phyloP scores from a whole-genome alignment of 2,329 filamentous ascomycete species.

The Penicillium sp. region DNA sequence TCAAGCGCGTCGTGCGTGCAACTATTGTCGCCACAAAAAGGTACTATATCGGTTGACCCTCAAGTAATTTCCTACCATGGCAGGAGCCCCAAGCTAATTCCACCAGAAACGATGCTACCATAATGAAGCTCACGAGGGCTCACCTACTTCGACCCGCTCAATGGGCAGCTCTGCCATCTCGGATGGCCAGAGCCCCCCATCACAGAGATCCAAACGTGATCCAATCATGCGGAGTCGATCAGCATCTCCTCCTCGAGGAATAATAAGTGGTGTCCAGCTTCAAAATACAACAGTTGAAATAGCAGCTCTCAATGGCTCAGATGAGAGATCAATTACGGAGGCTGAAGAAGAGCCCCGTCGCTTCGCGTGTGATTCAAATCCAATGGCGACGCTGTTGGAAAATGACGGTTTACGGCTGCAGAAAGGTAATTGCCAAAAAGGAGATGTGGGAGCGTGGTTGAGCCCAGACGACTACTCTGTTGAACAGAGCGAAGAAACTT shows the following conservation, averaged over 20 bases:
- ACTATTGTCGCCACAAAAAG: constrained; percentile 8
- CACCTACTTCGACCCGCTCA: neutral
- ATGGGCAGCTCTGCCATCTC: neutral
- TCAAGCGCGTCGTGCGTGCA: neutral
- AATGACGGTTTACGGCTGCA: constrained; percentile 12
- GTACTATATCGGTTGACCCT: neutral
- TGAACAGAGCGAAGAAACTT: neutral
- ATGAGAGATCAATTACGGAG: neutral
- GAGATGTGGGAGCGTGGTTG: constrained; percentile 19
- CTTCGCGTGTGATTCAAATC: constrained; percentile 22
- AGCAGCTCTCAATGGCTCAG: no score
- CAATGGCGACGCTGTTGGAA: constrained; percentile 16
- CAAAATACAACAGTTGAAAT: neutral
- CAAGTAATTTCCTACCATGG: neutral
- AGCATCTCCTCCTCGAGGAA: neutral
- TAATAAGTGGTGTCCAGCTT: neutral
- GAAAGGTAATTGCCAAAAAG: constrained; percentile 10
- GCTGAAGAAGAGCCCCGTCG: constrained; percentile 5
- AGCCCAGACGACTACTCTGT: neutral
- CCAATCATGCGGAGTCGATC: neutral
- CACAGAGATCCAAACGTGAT: neutral
- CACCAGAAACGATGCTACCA: constrained; percentile 7
- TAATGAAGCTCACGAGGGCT: neutral
- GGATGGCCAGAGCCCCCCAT: neutral
- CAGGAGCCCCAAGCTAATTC: neutral